Evolutionary conservation across 306 rosid species (phyloP).

Genomic region (Medicago arabica): DNA sequence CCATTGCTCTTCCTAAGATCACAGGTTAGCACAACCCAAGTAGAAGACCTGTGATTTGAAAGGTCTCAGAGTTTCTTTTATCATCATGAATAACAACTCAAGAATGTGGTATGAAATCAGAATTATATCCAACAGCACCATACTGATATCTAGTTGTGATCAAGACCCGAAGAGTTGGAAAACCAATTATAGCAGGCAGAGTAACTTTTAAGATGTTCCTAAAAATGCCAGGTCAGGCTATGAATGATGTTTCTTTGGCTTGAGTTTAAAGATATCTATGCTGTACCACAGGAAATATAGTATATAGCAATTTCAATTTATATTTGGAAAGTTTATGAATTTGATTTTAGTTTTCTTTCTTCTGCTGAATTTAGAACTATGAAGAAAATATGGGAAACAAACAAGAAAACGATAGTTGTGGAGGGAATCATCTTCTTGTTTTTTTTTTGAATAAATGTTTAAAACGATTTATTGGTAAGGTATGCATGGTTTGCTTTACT

Average conservation of each 20-base stretch:
- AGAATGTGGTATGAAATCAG: not conserved
- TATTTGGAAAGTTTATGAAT: not conserved
- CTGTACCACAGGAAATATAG: not conserved
- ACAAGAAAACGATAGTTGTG: conserved; percentile 6
- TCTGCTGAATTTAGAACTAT: not conserved
- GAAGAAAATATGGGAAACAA: conserved; percentile 4
- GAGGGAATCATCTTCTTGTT: not conserved
- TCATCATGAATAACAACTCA: conserved; percentile 4
- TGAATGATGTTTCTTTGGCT: conserved; percentile 19
- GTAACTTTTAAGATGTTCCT: not conserved
- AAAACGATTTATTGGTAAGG: not conserved
- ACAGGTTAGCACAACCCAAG: not conserved
- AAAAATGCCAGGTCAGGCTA: not conserved
- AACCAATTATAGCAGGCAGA: not conserved
- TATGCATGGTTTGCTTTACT: conserved; percentile 10
- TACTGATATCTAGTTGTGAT: not conserved
- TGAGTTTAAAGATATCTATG: conserved; percentile 17
- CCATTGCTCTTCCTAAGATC: not conserved
- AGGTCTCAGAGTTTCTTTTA: not conserved
- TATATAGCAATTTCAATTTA: not conserved
- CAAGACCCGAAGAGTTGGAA: not conserved
- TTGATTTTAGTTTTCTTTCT: conserved; percentile 16
- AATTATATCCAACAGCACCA: not conserved
- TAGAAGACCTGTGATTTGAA: not conserved
- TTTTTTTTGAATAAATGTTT: not conserved